phyloP scores from a whole-genome alignment of 2,329 filamentous ascomycete species.

The Myriosclerotinia scirpicola region DNA sequence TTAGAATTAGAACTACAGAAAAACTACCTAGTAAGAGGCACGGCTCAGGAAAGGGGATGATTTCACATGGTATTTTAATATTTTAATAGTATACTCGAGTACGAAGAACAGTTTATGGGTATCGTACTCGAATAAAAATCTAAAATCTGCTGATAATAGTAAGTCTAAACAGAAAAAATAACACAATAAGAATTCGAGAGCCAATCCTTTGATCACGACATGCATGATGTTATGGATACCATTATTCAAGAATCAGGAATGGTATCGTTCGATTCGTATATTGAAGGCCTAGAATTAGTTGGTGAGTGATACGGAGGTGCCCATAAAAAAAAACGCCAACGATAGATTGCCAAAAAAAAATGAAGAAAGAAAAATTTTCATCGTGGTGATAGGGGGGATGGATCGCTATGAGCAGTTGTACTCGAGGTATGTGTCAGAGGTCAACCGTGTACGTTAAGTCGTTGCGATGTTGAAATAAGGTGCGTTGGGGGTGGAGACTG shows the following conservation, averaged over 20 bases:
- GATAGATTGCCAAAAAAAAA: not conserved
- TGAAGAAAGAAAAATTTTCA: not conserved
- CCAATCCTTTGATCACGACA: slow-evolving; percentile 15
- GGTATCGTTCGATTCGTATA: not conserved
- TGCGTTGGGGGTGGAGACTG: slow-evolving; percentile 6
- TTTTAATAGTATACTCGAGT: too few relatives aligned
- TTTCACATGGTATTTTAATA: not conserved
- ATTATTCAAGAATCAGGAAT: not conserved
- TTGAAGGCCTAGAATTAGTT: not conserved
- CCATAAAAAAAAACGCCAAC: too few relatives aligned
- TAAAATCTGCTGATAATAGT: too few relatives aligned
- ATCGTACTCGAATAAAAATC: too few relatives aligned
- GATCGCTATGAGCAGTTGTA: slow-evolving; percentile 30
- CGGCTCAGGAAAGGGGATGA: not conserved
- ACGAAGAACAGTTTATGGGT: too few relatives aligned
- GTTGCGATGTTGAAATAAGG: slow-evolving; percentile 36
- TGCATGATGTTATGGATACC: not conserved
- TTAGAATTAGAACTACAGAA: not conserved
- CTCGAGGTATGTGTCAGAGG: slow-evolving; percentile 27
- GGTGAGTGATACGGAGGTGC: too few relatives aligned
- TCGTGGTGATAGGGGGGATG: not conserved
- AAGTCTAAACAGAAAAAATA: not conserved
- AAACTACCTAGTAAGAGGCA: not conserved
- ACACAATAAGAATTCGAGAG: not conserved
- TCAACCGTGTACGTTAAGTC: slow-evolving; percentile 34